Base-by-base conservation (phyloP, 2,329 filamentous ascomycete species). In the Aspergillus sp. region DNA sequence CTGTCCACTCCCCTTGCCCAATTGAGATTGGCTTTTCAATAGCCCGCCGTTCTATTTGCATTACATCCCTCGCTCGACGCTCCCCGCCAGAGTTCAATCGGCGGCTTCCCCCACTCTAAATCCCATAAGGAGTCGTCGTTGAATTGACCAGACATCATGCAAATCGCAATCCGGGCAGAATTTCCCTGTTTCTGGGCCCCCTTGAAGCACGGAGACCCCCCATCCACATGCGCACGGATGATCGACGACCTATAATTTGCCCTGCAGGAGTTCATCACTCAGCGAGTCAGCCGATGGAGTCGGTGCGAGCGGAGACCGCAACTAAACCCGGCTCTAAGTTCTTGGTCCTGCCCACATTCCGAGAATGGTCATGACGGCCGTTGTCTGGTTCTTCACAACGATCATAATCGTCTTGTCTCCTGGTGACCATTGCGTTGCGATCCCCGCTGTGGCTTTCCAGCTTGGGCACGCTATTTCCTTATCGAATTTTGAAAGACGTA, bases 1-100 rank as follows among this genome's bases (percentile, higher is more conserved):
- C 21, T 47, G 31, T 41, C 15, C 19, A 9, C 46, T 25, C 47
- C 37, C 40, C 27, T 58, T 61, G 41, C 59, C 59, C 40, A 35
- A 52, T 59, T 53, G 53, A 59, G 59, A 31, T 37, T 59, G 56
- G 56, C 49, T 56, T 37, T 58, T 52, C 61, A 59, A 65, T 65
- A 65, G 64, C 58, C 33, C 55, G 41, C 23, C 43, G 52, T 52
- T 63, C 55, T 57, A 62, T 63, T 31, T 57, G 41, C 37, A 62
- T 60, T 49, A 17, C 25, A 50, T 52, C 51, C 43, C 58, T 60
- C 52, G 49, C 48, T 44, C 45, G 27, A 31, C 39, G 50, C 41
- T 33, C 25, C 21, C 25, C 40, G 27, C 17, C 21, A 15, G 27
- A 47, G 7, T 21, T 27, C 31, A 31, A 25, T 6, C 19, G 31